Base-by-base conservation (phyloP, 768 basidiomycete genomes). In the Podaxis sp. region DNA sequence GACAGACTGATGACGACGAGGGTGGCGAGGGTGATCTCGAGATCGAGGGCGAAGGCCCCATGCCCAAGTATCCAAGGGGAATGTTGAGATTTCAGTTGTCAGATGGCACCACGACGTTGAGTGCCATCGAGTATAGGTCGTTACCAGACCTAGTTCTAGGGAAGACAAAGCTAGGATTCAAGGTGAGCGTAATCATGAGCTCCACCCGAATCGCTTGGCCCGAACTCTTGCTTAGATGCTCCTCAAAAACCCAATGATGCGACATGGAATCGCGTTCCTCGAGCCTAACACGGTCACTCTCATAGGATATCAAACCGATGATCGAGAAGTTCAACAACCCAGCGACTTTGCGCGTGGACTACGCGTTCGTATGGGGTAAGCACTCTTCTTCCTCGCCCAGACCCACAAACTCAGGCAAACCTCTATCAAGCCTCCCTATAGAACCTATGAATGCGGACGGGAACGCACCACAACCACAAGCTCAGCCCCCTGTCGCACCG, bases 11-110 rank as follows among this genome's bases (percentile, higher is more conserved):
- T 4, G 61, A 62, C 41, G 75, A 77, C 11, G 81, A 80, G 13
- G 81, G 82, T 29, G 78, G 77, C 41, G 83, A 80, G 38, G 85
- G 79, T 1, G 85, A 85, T 64, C 77, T 84, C 47, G 87, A 85
- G 43, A 76, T 84, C 2, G 84, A 83, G 57, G 88, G 85, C 9
- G 88, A 88, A 71, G 91, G 89, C 0, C 88, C 89, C 0, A 81
- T 94, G 56, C 94, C 93, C 2, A 87, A 82, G 60, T 98, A 94
- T 72, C 87, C 93, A 3, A 76, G 93, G 57, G 83, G 86, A 33
- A 94, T 93, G 87, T 78, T 97, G 60, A 81, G 76, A 49, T 79
- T 97, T 29, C 80, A 87, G 66, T 73, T 97, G 55, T 88, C 85
- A 57, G 96, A 98, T 71, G 96, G 96, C n/a, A 71, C 76, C 13